Percentiles rank a stretch among this genome's conserved stretches.
These are phyloP conservation scores for Peribolospora kevripleyi DNA, from an alignment of 768 basidiomycete species.

Conservation along the genomic window DNA sequence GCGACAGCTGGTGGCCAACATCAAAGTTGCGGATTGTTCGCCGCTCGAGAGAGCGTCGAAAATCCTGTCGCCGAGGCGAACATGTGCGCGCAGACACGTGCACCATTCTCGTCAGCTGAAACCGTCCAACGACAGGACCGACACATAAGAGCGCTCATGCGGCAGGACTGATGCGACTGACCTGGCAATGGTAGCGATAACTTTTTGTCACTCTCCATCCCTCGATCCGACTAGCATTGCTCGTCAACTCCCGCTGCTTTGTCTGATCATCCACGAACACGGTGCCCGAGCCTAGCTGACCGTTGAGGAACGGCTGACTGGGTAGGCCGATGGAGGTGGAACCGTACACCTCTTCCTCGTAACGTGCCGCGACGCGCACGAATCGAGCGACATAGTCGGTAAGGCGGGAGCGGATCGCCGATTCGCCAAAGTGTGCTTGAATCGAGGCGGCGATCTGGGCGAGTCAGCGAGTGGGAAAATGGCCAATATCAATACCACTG, in stretches of 20 bases:
- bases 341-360: conserved; percentile 59
- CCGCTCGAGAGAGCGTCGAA: conserved; percentile 29
- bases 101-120: conserved; percentile 5
- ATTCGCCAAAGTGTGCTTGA: conserved; percentile 75
- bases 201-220: conserved; percentile 69
- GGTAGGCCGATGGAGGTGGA: conserved; percentile 52
- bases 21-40: conserved; percentile 58
- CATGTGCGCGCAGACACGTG: not conserved
- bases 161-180: conserved; percentile 19
- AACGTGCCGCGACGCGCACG: conserved; percentile 64
- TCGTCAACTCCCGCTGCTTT: conserved; percentile 40
- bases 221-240: conserved; percentile 65
- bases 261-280: conserved; percentile 47
- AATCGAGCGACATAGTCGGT: conserved; percentile 72
- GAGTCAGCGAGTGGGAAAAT: no score
- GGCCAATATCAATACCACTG: not conserved
- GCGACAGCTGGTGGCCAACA: conserved; percentile 56
- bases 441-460: conserved; percentile 58
- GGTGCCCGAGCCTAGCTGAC: conserved; percentile 48
- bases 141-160: no score
- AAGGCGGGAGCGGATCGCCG: conserved; percentile 63
- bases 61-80: conserved; percentile 30
- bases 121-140: no score
- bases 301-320: conserved; percentile 26
- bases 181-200: conserved; percentile 47